These are phyloP conservation scores for Funneliformis mosseae DNA, from an alignment of 192 early-diverging fungal genomes.

Conservation along the genomic window DNA sequence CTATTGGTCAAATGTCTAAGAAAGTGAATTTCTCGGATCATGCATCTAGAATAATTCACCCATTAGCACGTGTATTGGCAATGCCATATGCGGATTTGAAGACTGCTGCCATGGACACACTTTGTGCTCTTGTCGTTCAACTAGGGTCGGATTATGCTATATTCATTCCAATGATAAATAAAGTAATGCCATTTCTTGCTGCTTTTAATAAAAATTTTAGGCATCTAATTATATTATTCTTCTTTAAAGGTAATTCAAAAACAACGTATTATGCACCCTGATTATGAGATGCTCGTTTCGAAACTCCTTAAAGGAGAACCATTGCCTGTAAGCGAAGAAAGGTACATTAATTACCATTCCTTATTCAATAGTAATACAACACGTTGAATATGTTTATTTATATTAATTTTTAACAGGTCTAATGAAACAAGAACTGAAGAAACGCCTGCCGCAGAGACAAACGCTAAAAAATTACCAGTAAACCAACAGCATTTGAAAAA, in stretches of 20 bases:
- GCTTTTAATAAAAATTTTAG: background rate
- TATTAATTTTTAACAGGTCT: background rate
- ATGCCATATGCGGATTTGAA: slow-evolving; percentile 56
- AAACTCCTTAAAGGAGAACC: slow-evolving; percentile 77
- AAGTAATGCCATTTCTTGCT: slow-evolving; percentile 45
- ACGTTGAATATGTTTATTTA: background rate
- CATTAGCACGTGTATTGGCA: slow-evolving; percentile 76
- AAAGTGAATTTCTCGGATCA: slow-evolving; percentile 83
- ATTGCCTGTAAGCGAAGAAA: slow-evolving; percentile 51
- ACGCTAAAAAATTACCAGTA: slow-evolving; percentile 76
- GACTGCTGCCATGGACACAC: slow-evolving; percentile 73
- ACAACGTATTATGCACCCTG: slow-evolving; percentile 65
- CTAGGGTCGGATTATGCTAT: slow-evolving; percentile 83
- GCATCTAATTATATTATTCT: background rate
- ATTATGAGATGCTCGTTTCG: slow-evolving; percentile 76
- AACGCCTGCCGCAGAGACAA: slow-evolving; percentile 57
- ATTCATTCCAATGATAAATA: slow-evolving; percentile 86
- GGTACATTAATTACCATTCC: background rate
- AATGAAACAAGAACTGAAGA: slow-evolving; percentile 50
- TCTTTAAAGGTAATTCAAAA: slow-evolving; percentile 51
- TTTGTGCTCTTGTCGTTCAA: slow-evolving; percentile 82
- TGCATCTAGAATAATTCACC: slow-evolving; percentile 85
- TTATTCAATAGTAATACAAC: background rate
- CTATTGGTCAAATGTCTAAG: slow-evolving; percentile 72
- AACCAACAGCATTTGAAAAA: slow-evolving; percentile 84